phyloP scores from a whole-genome alignment of 169 alveolate genomes.

The Plasmodium gaboni region DNA sequence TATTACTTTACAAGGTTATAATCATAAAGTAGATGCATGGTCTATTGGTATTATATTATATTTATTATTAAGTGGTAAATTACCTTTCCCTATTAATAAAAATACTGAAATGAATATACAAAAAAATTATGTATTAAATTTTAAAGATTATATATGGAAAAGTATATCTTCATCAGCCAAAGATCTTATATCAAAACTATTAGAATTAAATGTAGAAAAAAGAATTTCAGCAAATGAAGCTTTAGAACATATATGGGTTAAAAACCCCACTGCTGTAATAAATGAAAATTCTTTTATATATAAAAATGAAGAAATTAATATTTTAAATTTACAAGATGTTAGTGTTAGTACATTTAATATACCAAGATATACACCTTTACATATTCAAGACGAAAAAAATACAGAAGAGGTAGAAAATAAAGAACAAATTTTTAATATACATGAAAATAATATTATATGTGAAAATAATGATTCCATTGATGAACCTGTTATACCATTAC shows the following conservation, averaged over 20 bases:
- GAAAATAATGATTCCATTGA: constrained; percentile 64
- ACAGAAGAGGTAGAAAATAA: constrained; percentile 32
- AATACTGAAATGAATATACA: constrained; percentile 74
- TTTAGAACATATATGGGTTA: constrained; percentile 90
- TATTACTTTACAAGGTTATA: constrained; percentile 90
- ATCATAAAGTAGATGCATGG: constrained; percentile 93
- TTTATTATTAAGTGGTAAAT: constrained; percentile 90
- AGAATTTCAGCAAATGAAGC: constrained; percentile 89
- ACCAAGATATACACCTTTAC: constrained; percentile 61
- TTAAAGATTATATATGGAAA: constrained; percentile 89
- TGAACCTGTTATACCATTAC: constrained; percentile 64
- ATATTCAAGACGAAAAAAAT: constrained; percentile 40
- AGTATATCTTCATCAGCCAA: constrained; percentile 87
- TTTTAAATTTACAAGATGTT: constrained; percentile 68
- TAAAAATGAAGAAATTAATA: constrained; percentile 71
- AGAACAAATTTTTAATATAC: constrained; percentile 20
- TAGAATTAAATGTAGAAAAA: constrained; percentile 82
- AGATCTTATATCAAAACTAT: constrained; percentile 81
- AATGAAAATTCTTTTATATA: constrained; percentile 80
- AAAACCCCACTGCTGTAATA: constrained; percentile 89
- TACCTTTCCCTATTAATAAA: constrained; percentile 91
- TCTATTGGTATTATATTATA: constrained; percentile 94
- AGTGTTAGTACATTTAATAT: constrained; percentile 78
- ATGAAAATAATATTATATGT: constrained; percentile 37
- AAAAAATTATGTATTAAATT: constrained; percentile 77